Evolutionary conservation across 495 filamentous ascomycete genomes (phyloP).

Genomic region (Filosporella fistucella): DNA sequence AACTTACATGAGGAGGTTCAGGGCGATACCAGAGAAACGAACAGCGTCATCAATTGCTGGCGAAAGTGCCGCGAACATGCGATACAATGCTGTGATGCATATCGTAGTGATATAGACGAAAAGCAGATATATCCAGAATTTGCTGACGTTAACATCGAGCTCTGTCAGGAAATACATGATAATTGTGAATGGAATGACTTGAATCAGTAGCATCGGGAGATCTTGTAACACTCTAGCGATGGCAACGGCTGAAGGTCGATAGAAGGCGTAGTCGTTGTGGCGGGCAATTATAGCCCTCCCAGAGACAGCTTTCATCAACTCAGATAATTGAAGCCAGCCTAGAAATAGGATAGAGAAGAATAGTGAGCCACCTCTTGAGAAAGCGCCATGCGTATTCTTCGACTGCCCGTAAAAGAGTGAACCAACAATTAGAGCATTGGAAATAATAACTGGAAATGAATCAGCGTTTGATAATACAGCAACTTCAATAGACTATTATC

Average conservation of each 20-base stretch:
- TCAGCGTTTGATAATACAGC: too few species aligned
- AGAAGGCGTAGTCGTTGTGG: constrained; percentile 74
- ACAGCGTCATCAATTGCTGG: constrained; percentile 68
- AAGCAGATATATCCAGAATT: constrained; percentile 70
- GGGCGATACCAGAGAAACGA: constrained; percentile 60
- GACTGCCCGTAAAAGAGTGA: constrained; percentile 68
- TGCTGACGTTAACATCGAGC: constrained; percentile 58
- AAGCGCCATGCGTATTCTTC: constrained; percentile 60
- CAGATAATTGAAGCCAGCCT: constrained; percentile 70
- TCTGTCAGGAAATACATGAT: constrained; percentile 67
- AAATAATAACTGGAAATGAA: too few species aligned
- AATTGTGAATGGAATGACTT: constrained; percentile 59
- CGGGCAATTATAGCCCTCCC: constrained; percentile 58
- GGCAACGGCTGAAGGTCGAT: constrained; percentile 66
- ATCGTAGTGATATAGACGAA: constrained; percentile 68
- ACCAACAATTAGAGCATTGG: constrained; percentile 70
- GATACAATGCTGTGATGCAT: constrained; percentile 48
- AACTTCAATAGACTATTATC: too few species aligned
- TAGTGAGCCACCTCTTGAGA: constrained; percentile 60
- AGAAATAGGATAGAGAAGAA: constrained; percentile 75
- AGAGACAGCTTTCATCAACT: constrained; percentile 63
- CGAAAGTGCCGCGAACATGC: constrained; percentile 69
- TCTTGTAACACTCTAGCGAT: constrained; percentile 67
- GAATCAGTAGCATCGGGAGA: constrained; percentile 59
- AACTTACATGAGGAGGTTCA: constrained; percentile 51